Base-by-base conservation (phyloP, 2,329 filamentous ascomycete genomes). In the Trichoderma lentiforme region DNA sequence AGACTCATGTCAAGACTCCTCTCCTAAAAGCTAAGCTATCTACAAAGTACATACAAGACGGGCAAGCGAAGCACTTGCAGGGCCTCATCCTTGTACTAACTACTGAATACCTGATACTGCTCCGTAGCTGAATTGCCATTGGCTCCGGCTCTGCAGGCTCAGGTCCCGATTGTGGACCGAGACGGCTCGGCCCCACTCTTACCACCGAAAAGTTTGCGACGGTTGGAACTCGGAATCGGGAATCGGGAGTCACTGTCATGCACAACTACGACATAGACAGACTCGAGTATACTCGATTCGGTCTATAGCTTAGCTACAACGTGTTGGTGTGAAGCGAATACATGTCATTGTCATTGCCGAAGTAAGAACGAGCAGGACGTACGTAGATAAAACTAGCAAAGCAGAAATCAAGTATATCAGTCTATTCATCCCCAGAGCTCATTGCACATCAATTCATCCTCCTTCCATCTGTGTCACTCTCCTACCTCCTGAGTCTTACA, bases 161-260 rank as follows among this genome's bases (percentile, higher is more conserved):
- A 26, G n/a, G 28, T n/a, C 18, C 66, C 26, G 66, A 15, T 21
- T 26, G 53, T 26, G 21, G 6, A 14, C 21, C 64, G 64, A 14
- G 21, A 57, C 64, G 47, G 30, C 32, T 18, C 63, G n/a, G 64
- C 4, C 18, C 56, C 36, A 34, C n/a, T 21, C 5, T 6, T 15
- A 47, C 1, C 1, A 21, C 62, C 28, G 36, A 36, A 18, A 32
- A 26, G 56, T 43, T 32, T 70, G 39, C 39, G 39, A 43, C 66
- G 66, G 66, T 62, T 70, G 57, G 66, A 70, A 61, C 57, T 70
- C 66, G 66, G 66, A 1, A n/a, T 70, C 66, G 66, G 66, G 30
- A 21, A 36, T 36, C 66, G 57, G 66, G 58, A n/a, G 28, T 24
- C 5, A 34, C 15, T 30, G 56, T 62, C 66, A 62, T 62, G 61